phyloP scores from a whole-genome alignment of 805 yeast genomes.

The Candida namnaoensis region DNA sequence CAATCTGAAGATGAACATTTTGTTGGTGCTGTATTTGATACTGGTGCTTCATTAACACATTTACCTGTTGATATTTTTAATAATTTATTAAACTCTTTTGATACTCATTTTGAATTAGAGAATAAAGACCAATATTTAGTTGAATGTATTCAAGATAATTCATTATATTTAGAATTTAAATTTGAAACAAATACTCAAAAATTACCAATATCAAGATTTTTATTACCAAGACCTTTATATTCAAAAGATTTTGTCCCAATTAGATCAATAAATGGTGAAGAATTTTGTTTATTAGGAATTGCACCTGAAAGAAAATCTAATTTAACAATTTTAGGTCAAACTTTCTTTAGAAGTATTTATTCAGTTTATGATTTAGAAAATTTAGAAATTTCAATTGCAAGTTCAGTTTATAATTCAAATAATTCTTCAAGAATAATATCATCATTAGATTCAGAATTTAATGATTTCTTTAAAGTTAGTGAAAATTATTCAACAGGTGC shows the following conservation, averaged over 20 bases:
- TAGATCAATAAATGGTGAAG: background rate
- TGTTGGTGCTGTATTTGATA: slow-evolving; percentile 11
- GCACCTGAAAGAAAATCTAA: slow-evolving; percentile 1
- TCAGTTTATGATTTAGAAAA: slow-evolving; percentile 16
- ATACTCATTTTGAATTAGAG: background rate
- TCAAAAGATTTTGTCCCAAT: background rate
- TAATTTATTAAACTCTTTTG: background rate
- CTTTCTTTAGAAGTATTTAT: slow-evolving; percentile 11
- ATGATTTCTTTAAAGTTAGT: no score
- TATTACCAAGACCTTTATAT: slow-evolving; percentile 1
- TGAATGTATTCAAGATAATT: background rate
- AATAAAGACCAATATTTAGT: background rate
- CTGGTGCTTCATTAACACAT: slow-evolving; percentile 12
- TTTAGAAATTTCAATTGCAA: slow-evolving; percentile 15
- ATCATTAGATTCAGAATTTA: no score
- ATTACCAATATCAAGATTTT: background rate
- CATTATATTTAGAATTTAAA: background rate
- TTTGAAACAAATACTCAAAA: background rate
- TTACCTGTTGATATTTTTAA: slow-evolving; percentile 9
- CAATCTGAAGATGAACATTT: background rate
- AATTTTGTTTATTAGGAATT: slow-evolving; percentile 10
- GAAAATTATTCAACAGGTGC: no score
- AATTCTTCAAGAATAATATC: slow-evolving; percentile 19
- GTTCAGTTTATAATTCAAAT: slow-evolving; percentile 16
- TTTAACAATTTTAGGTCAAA: slow-evolving; percentile 11